A percentile compares a stretch with the other conserved stretches of the same genome.
phyloP scores from a whole-genome alignment of 148 eudicot species.

The Camellia lanceoleosa region DNA sequence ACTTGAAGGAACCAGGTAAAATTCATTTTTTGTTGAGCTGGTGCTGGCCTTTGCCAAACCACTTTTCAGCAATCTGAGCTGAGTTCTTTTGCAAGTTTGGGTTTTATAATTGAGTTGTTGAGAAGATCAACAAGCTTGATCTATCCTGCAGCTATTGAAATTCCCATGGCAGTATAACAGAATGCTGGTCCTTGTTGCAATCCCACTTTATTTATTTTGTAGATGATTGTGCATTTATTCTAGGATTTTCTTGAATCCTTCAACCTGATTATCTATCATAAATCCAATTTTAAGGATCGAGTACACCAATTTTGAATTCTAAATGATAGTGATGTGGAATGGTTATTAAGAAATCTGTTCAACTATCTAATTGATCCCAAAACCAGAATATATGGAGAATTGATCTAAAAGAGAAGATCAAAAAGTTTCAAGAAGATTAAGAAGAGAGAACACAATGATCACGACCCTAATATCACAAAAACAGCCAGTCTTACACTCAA shows the following conservation, averaged over 20 bases:
- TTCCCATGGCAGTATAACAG: neutral
- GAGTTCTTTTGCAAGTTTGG: neutral
- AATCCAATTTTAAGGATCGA: neutral
- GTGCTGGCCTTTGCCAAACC: neutral
- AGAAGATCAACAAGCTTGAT: neutral
- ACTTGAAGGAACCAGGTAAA: neutral
- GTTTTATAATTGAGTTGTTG: conserved; percentile 1
- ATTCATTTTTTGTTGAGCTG: neutral
- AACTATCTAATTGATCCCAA: too few species aligned
- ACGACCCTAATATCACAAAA: too few species aligned
- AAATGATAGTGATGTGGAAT: neutral
- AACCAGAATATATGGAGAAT: too few species aligned
- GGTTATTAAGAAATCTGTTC: too few species aligned
- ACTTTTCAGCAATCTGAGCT: neutral
- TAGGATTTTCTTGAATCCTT: neutral
- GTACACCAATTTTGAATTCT: neutral
- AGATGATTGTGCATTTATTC: neutral
- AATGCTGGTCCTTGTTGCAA: neutral
- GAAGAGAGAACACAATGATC: too few species aligned
- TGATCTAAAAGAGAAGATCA: too few species aligned
- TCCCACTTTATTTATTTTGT: neutral
- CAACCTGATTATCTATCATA: neutral
- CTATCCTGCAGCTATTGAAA: neutral
- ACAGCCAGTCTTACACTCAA: too few species aligned
- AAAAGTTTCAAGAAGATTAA: too few species aligned